Conservation (phyloP, 768 basidiomycete species). For the Suillus spraguei region DNA sequence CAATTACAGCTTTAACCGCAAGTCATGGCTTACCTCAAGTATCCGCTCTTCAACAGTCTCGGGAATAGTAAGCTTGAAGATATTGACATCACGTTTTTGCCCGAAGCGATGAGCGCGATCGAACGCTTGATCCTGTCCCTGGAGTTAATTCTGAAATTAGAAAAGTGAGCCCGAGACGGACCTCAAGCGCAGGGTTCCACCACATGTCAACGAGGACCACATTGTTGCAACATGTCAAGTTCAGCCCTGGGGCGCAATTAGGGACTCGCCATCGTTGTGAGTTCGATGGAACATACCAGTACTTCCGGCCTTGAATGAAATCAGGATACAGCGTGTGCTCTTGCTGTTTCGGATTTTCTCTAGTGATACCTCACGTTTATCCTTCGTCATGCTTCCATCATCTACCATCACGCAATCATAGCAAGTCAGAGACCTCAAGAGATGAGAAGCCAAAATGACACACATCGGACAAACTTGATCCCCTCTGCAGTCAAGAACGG, state of each 20-base stretch:
- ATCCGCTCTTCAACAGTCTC: slow-evolving; percentile 90
- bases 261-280: not conserved
- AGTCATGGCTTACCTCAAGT: slow-evolving; percentile 49
- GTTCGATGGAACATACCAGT: slow-evolving; percentile 57
- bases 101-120: slow-evolving; percentile 91
- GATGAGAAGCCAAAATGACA: slow-evolving; percentile 36
- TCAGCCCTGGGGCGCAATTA: slow-evolving; percentile 58
- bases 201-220: slow-evolving; percentile 92
- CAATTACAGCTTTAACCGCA: not conserved
- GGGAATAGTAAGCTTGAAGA: slow-evolving; percentile 87
- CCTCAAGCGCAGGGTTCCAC: slow-evolving; percentile 93
- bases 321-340: slow-evolving; percentile 75
- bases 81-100: slow-evolving; percentile 83
- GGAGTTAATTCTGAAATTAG: slow-evolving; percentile 17
- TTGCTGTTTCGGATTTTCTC: slow-evolving; percentile 66
- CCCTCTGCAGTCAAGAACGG: slow-evolving; percentile 74
- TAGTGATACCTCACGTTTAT: slow-evolving; percentile 75
- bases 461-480: slow-evolving; percentile 83
- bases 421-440: slow-evolving; percentile 12
- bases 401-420: slow-evolving; percentile 46
- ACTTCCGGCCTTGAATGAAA: slow-evolving; percentile 95
- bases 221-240: slow-evolving; percentile 91
- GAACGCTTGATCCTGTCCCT: slow-evolving; percentile 83
- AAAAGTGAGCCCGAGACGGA: slow-evolving; percentile 32
- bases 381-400: slow-evolving; percentile 84